Conservation (phyloP, 495 filamentous ascomycete genomes). For the Daldinia caldariorum region DNA sequence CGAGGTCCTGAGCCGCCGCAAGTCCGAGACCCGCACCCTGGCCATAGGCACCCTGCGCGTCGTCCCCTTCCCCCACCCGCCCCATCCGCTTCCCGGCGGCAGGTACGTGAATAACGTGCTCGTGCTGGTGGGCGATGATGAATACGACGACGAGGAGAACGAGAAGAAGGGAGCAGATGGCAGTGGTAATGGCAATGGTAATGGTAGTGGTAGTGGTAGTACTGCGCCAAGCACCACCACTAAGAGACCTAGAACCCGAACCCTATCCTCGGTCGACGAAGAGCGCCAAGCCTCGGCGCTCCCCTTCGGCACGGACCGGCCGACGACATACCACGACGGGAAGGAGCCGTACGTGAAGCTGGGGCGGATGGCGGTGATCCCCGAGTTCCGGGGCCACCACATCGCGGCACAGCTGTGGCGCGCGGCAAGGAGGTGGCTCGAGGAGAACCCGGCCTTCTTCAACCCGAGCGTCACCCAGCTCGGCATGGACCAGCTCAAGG, state of each 20-base stretch:
- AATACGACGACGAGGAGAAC: constrained; percentile 26
- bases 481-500: constrained; percentile 51
- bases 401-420: constrained; percentile 71
- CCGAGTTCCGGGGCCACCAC: constrained; percentile 68
- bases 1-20: constrained; percentile 44
- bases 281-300: constrained; percentile 28
- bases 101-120: constrained; percentile 52
- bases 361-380: constrained; percentile 75
- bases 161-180: not conserved
- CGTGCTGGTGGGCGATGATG: constrained; percentile 26
- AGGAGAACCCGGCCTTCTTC: constrained; percentile 61
- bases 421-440: constrained; percentile 69
- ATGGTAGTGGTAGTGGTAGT: too few relatives aligned
- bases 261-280: constrained; percentile 22
- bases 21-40: constrained; percentile 49
- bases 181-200: too few relatives aligned
- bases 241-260: constrained; percentile 7
- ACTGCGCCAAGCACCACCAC: not conserved
- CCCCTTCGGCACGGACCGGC: constrained; percentile 52
- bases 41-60: constrained; percentile 81
- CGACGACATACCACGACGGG: constrained; percentile 61
- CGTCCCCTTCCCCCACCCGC: constrained; percentile 77
- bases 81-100: constrained; percentile 62
- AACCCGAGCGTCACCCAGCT: constrained; percentile 59
- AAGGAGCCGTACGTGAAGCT: constrained; percentile 81